Base-by-base conservation (phyloP, 352 stramenopile genomes). In the Peronospora tabacina region DNA sequence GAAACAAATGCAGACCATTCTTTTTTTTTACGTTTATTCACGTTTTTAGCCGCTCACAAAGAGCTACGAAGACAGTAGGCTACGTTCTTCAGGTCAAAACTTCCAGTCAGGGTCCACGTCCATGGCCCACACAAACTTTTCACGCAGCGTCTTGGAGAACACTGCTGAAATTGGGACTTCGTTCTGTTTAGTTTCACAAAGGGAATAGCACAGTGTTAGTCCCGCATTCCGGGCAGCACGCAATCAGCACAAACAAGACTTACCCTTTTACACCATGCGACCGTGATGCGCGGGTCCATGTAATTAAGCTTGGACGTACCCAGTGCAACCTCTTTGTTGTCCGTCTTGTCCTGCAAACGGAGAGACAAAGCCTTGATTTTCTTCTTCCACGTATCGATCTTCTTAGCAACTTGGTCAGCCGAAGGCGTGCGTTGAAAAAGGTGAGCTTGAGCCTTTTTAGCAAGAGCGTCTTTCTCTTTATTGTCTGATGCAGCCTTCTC, bases 271-370 rank as follows among this genome's bases (percentile, higher is more conserved):
- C 95, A 99, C 94, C 95, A 99, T 33, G 97, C 97, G 39, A 99
- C 96, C 15, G 93, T 97, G 64, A 99, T 99, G 49, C 97, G 88
- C 16, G 97, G 97, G 72, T 99, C 97, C 96, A 99, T 99, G 70
- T 99, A 99, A 66, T 99, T 99, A 68, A 98, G 96, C 80, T 99
- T 99, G 55, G 94, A 98, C 55, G 97, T 99, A 61, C 95, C 94
- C 9, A 99, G 82, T 22, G 96, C 94, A 5, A 97, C 92, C 58
- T 98, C 94, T 65, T 99, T 99, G 75, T 99, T 99, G 64, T 99
- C 96, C 51, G 97, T 90, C 64, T 98, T 98, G 74, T 99, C 95
- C 56, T 98, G 94, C 30, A 98, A 70, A 58, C 96, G 85, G 53
- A 98, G 66, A 37, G 87, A 73, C 30, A 94, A 56, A 20, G 65